phyloP scores from a whole-genome alignment of 495 filamentous ascomycete species.

The Lasiosphaeris hirsuta region DNA sequence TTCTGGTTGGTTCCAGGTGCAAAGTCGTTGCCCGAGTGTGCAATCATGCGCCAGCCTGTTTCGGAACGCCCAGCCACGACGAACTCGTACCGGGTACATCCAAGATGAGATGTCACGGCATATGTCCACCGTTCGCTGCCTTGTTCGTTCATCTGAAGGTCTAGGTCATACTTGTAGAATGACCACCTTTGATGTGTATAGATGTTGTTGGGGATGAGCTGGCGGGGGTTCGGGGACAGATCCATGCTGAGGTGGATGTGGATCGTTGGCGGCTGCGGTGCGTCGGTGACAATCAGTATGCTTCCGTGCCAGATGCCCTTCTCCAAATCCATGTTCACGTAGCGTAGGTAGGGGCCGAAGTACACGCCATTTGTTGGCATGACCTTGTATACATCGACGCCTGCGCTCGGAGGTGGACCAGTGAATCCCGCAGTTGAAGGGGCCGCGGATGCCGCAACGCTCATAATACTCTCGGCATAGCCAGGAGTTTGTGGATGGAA shows the following conservation, averaged over 20 bases:
- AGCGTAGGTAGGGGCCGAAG: conserved; percentile 92
- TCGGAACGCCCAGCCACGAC: conserved; percentile 90
- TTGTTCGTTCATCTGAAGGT: conserved; percentile 83
- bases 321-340: conserved; percentile 96
- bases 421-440: conserved; percentile 69
- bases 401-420: conserved; percentile 79
- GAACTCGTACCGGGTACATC: conserved; percentile 96
- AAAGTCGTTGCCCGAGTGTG: conserved; percentile 94
- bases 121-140: conserved; percentile 92
- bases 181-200: conserved; percentile 87
- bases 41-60: conserved; percentile 93
- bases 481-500: conserved; percentile 69
- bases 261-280: conserved; percentile 91
- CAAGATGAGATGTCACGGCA: conserved; percentile 92
- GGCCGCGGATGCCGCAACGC: conserved; percentile 64
- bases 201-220: conserved; percentile 80
- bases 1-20: conserved; percentile 78
- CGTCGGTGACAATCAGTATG: conserved; percentile 76
- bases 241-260: conserved; percentile 91
- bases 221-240: conserved; percentile 87
- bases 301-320: conserved; percentile 83
- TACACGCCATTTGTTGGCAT: conserved; percentile 96
- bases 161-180: conserved; percentile 94
- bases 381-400: conserved; percentile 89
- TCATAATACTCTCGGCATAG: conserved; percentile 72